Percentiles rank a stretch among this genome's conserved stretches.
phyloP scores from a whole-genome alignment of 345 rosid genomes.

The Salix caprea region DNA sequence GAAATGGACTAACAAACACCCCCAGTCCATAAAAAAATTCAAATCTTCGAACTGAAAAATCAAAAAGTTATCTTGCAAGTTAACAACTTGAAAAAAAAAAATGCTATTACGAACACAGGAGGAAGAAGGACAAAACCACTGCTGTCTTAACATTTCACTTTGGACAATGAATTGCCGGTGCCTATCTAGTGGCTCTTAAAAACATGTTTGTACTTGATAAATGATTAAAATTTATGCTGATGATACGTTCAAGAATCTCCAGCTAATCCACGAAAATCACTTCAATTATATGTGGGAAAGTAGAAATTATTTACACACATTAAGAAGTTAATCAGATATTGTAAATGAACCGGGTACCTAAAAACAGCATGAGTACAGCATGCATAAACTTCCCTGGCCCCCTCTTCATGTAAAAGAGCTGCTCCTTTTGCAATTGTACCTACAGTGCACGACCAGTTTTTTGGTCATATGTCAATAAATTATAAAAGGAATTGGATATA shows the following conservation, averaged over 20 bases:
- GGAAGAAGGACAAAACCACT: neutral
- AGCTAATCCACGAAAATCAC: neutral
- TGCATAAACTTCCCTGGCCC: constrained; percentile 32
- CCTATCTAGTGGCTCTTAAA: neutral
- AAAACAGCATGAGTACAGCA: constrained; percentile 34
- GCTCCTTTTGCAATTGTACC: constrained; percentile 42
- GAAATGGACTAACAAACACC: no score
- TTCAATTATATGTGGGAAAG: neutral
- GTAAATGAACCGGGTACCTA: constrained; percentile 42
- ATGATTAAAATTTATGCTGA: neutral
- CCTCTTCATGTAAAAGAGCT: constrained; percentile 27
- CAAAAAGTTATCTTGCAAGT: neutral
- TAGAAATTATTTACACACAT: neutral
- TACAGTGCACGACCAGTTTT: constrained; percentile 7
- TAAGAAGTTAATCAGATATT: neutral
- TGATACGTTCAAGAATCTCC: neutral
- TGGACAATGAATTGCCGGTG: neutral
- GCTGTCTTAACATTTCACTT: neutral
- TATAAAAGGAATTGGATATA: neutral
- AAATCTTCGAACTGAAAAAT: neutral
- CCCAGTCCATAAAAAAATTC: neutral
- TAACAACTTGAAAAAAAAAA: neutral
- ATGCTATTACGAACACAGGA: no score
- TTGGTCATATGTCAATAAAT: neutral
- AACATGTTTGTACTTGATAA: neutral